Evolutionary conservation across 345 rosid species (phyloP), one percentile per base, ranked within the genome.

Genomic region (Pelargonium nanum): DNA sequence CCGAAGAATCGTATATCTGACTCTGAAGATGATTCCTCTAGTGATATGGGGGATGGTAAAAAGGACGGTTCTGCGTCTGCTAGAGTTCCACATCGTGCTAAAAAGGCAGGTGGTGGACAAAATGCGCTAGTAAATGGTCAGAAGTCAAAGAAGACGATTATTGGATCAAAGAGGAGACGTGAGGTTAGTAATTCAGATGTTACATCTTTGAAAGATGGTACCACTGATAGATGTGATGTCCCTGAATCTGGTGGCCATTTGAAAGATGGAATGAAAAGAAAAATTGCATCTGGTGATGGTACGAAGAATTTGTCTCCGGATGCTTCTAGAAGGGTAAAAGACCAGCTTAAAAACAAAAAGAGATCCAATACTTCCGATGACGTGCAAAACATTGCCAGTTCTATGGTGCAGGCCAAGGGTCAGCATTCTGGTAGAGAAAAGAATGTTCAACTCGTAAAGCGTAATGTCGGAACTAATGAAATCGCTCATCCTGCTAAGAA

Each of bases 401-500:
- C 17, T 40, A 17, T 9, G 48, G 48, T 15, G 48, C 48, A 40
- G 17, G 48, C 48, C 15, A 40, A 40, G 48, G 48, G 48, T 17
- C 48, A 7, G 48, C 48, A 40, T 40, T 40, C 15, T 40, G 48
- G 48, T 10, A 40, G 3, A 12, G n/a, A n/a, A n/a, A n/a, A n/a
- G n/a, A n/a, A n/a, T n/a, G n/a, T n/a, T n/a, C 48, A 40, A 12
- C 54, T 48, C 55, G 80, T 64, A 71, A 81, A 74, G 56, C 68
- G 76, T 67, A 74, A 70, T 60, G 52, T 57, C 54, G 79, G 66
- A 69, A 22, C 57, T 19, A 64, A 61, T 69, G 86, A 77, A 62
- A 65, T 58, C 69, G 60, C 62, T 52, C 72, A 56, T 66, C 75
- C 78, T 63, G 68, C 75, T 59, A 91, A 84, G 65, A 85, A 74